phyloP scores from a whole-genome alignment of 768 basidiomycete species.

The Ephemerocybe angulata region DNA sequence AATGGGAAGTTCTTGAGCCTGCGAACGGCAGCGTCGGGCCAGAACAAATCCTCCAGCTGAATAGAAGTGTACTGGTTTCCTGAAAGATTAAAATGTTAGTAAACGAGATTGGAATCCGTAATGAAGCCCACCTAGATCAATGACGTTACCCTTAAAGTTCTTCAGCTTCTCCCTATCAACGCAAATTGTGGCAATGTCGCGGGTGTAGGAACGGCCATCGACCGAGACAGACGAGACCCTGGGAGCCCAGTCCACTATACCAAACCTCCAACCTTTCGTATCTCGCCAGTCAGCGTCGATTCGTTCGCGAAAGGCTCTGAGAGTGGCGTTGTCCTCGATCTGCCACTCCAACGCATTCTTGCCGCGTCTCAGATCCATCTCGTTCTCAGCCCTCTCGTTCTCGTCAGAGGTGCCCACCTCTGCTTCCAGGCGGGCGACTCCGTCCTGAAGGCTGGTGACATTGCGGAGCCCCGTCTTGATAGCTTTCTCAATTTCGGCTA shows the following conservation, averaged over 20 bases:
- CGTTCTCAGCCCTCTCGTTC: neutral
- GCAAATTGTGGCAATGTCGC: constrained; percentile 20
- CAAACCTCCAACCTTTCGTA: constrained; percentile 13
- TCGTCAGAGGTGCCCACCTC: neutral
- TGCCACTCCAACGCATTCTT: neutral
- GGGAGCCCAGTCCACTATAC: constrained; percentile 26
- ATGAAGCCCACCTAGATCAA: constrained; percentile 13
- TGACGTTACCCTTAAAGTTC: constrained; percentile 13
- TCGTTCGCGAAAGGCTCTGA: neutral
- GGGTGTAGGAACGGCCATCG: constrained; percentile 22
- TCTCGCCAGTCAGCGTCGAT: constrained; percentile 10
- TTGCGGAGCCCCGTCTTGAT: neutral
- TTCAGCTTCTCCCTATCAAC: constrained; percentile 18
- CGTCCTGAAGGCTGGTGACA: neutral
- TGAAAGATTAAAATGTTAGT: constrained; percentile 10
- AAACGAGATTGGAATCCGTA: constrained; percentile 11
- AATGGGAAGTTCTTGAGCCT: neutral
- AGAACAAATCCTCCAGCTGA: constrained; percentile 7
- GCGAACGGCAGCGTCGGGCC: neutral
- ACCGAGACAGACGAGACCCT: constrained; percentile 18
- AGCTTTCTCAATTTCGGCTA: neutral
- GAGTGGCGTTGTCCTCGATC: neutral
- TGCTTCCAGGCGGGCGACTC: neutral
- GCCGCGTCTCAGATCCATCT: neutral
- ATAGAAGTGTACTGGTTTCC: constrained; percentile 5